These are phyloP conservation scores for Sclerotiophoma versabilis DNA, from an alignment of 2,329 filamentous ascomycete species.

Conservation along the genomic window DNA sequence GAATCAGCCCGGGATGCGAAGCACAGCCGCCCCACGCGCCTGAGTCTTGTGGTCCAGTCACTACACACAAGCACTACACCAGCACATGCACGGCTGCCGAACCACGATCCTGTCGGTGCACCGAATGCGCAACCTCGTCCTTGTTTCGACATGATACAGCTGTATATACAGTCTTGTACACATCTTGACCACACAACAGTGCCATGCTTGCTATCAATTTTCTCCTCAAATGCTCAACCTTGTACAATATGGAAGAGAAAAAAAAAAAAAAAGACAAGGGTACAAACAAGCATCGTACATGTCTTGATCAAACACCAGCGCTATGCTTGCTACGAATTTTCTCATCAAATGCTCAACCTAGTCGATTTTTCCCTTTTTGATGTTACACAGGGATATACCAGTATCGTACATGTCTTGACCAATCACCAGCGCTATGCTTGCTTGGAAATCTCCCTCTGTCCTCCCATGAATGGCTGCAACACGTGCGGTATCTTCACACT, in stretches of 20 bases:
- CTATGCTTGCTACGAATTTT: slow-evolving; percentile 38
- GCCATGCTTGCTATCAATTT: no score
- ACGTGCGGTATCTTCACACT: slow-evolving; percentile 79
- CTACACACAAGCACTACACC: no score
- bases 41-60: no score
- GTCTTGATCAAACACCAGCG: neutral
- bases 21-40: slow-evolving; percentile 26
- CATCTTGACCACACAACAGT: neutral
- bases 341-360: no score
- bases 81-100: slow-evolving; percentile 18
- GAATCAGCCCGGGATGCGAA: slow-evolving; percentile 37
- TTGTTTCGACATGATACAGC: slow-evolving; percentile 3
- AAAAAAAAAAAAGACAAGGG: no score
- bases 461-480: slow-evolving; percentile 82
- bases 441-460: slow-evolving; percentile 43
- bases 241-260: no score
- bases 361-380: neutral
- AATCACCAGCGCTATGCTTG: slow-evolving; percentile 28
- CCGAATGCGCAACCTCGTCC: neutral
- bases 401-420: neutral
- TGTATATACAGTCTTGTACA: slow-evolving; percentile 5
- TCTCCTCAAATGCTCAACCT: no score
- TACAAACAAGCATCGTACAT: no score
- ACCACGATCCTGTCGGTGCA: neutral
- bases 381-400: neutral